A percentile compares a stretch with the other conserved stretches of the same genome.
phyloP scores from a whole-genome alignment of 257 asterid genomes.

The Apocynum venetum region DNA sequence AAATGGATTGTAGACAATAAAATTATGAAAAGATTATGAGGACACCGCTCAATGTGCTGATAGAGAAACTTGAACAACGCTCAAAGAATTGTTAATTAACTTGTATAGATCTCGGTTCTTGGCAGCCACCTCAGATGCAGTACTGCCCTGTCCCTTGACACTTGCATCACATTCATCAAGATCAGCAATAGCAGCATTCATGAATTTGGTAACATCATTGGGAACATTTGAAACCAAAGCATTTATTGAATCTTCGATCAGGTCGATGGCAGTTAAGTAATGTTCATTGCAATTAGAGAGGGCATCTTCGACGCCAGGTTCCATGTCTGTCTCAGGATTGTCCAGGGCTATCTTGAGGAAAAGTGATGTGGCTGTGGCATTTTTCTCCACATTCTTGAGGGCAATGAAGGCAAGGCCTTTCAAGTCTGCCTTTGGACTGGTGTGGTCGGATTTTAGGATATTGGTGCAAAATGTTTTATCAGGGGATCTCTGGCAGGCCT shows the following conservation, averaged over 20 bases:
- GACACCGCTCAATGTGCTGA: not conserved
- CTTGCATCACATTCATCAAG: slow-evolving; percentile 30
- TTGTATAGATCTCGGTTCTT: slow-evolving; percentile 7
- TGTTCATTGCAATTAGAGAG: slow-evolving; percentile 51
- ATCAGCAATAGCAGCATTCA: slow-evolving; percentile 35
- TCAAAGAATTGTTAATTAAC: slow-evolving; percentile 14
- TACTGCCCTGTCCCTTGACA: not conserved
- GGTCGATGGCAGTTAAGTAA: slow-evolving; percentile 44
- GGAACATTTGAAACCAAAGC: slow-evolving; percentile 15
- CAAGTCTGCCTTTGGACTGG: slow-evolving; percentile 10
- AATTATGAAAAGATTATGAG: not conserved
- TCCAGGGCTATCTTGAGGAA: slow-evolving; percentile 6
- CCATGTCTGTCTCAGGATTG: not conserved
- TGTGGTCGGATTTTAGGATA: slow-evolving; percentile 11
- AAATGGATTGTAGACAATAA: not conserved
- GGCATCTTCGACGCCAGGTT: slow-evolving; percentile 18
- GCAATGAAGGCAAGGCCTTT: slow-evolving; percentile 28
- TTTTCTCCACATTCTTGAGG: slow-evolving; percentile 13
- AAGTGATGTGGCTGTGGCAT: slow-evolving; percentile 16
- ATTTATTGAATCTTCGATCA: slow-evolving; percentile 45
- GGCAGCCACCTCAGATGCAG: slow-evolving; percentile 4
- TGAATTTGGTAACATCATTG: slow-evolving; percentile 29
- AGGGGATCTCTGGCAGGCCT: slow-evolving; percentile 14
- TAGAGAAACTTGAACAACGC: slow-evolving; percentile 15
- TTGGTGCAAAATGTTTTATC: slow-evolving; percentile 11